Evolutionary conservation across 2,329 filamentous ascomycete genomes (phyloP).

Genomic region (Claviceps capensis): DNA sequence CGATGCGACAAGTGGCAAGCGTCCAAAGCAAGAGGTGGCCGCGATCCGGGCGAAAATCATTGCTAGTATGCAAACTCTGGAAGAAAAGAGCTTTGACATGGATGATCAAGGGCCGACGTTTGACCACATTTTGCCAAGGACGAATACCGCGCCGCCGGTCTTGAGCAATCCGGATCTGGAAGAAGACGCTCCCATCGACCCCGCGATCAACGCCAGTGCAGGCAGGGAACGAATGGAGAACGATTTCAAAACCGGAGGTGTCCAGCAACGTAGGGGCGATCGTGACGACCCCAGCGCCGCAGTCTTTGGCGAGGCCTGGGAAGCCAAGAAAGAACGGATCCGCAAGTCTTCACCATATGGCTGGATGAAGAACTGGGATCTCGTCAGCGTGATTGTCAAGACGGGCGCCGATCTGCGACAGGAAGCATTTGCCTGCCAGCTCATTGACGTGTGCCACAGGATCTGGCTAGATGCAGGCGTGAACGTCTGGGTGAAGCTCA

Average conservation of each 20-base stretch:
- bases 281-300: conserved; percentile 76
- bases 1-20: conserved; percentile 66
- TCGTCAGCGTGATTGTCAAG: conserved; percentile 78
- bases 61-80: conserved; percentile 76
- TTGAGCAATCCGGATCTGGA: conserved; percentile 36
- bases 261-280: conserved; percentile 67
- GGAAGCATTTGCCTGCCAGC: conserved; percentile 76
- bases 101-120: conserved; percentile 66
- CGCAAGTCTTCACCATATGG: conserved; percentile 73
- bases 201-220: conserved; percentile 51
- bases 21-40: conserved; percentile 67
- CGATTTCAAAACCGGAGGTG: conserved; percentile 72
- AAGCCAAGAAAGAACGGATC: conserved; percentile 71
- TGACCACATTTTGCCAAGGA: conserved; percentile 68
- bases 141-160: conserved; percentile 34
- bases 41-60: conserved; percentile 79
- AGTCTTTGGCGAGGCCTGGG: conserved; percentile 78
- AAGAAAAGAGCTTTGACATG: conserved; percentile 70
- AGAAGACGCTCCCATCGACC: conserved; percentile 36
- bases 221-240: conserved; percentile 80
- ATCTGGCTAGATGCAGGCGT: conserved; percentile 66
- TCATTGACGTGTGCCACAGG: conserved; percentile 68
- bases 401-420: conserved; percentile 72
- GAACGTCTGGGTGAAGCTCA: conserved; percentile 77
- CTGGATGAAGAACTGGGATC: conserved; percentile 83